Percentiles rank a stretch among this genome's conserved stretches.
phyloP scores from a whole-genome alignment of 2,329 filamentous ascomycete genomes.

The Verruconis gallopava region DNA sequence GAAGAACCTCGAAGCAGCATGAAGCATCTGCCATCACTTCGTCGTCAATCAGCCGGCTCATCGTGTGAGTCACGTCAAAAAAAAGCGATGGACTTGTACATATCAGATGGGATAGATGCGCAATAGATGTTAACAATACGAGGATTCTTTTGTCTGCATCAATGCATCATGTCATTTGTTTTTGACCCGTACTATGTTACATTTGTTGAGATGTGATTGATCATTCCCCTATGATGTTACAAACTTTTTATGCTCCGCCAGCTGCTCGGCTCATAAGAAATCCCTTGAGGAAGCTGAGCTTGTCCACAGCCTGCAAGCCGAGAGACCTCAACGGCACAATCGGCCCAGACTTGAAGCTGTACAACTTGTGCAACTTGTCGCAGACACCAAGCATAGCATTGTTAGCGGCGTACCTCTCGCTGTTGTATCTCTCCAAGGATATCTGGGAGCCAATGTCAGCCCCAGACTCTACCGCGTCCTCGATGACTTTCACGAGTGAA shows the following conservation, averaged over 20 bases:
- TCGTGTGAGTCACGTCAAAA: no score
- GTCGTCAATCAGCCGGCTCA: no score
- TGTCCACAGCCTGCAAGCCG: constrained; percentile 65
- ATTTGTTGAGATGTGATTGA: no score
- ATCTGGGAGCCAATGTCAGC: constrained; percentile 74
- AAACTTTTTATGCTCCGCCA: constrained; percentile 14
- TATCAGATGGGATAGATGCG: no score
- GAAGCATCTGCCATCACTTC: no score
- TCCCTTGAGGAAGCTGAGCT: constrained; percentile 60
- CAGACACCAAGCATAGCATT: constrained; percentile 63
- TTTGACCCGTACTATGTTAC: no score
- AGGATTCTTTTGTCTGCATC: no score
- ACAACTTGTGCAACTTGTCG: constrained; percentile 88
- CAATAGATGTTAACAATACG: no score
- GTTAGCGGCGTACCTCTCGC: constrained; percentile 72
- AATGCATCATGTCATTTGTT: no score
- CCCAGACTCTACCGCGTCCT: constrained; percentile 65
- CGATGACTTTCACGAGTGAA: constrained; percentile 61
- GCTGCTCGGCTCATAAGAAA: constrained; percentile 67
- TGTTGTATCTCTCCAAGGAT: constrained; percentile 68
- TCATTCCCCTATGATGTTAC: no score
- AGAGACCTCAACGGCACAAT: constrained; percentile 67
- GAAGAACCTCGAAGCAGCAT: constrained; percentile 7
- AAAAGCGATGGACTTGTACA: no score
- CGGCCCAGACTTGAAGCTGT: constrained; percentile 66